phyloP scores from a whole-genome alignment of 179 eudicot genomes.

The Spergularia azorica region DNA sequence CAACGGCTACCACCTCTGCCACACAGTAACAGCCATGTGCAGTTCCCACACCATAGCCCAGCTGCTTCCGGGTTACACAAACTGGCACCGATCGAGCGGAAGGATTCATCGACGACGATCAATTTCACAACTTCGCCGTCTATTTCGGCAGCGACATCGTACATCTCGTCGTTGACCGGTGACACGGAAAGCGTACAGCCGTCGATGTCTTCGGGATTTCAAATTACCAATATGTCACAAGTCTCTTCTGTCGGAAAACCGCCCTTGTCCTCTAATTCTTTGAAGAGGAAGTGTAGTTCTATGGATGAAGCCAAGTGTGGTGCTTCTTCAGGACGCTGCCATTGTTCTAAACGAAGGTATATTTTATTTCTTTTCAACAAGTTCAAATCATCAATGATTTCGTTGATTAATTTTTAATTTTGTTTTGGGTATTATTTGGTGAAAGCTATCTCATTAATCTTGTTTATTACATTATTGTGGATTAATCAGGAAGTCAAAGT shows the following conservation, averaged over 20 bases:
- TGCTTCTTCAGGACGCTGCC: slow-evolving; percentile 42
- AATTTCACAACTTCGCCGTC: slow-evolving; percentile 30
- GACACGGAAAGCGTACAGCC: slow-evolving; percentile 40
- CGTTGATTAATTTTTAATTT: too few relatives aligned
- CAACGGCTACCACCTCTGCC: slow-evolving; percentile 35
- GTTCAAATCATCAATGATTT: background rate
- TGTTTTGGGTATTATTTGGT: too few relatives aligned
- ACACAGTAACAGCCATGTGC: slow-evolving; percentile 5
- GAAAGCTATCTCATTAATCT: background rate
- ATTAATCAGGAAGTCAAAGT: slow-evolving; percentile 53
- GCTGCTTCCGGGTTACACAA: background rate
- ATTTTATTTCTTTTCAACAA: background rate
- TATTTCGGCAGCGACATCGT: slow-evolving; percentile 33
- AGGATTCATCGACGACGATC: slow-evolving; percentile 37
- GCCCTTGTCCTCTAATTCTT: slow-evolving; percentile 32
- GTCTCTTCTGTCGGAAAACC: slow-evolving; percentile 44
- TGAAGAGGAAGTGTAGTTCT: slow-evolving; percentile 42
- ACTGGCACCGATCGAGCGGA: slow-evolving; percentile 11
- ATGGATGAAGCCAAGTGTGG: slow-evolving; percentile 39
- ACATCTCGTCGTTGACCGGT: slow-evolving; percentile 41
- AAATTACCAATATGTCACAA: slow-evolving; percentile 40
- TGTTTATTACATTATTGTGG: background rate
- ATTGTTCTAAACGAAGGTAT: slow-evolving; percentile 41
- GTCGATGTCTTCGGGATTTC: slow-evolving; percentile 47
- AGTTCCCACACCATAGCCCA: background rate